Evolutionary conservation across 2,329 filamentous ascomycete genomes (phyloP).

Genomic region (Elsinoe ampelina): DNA sequence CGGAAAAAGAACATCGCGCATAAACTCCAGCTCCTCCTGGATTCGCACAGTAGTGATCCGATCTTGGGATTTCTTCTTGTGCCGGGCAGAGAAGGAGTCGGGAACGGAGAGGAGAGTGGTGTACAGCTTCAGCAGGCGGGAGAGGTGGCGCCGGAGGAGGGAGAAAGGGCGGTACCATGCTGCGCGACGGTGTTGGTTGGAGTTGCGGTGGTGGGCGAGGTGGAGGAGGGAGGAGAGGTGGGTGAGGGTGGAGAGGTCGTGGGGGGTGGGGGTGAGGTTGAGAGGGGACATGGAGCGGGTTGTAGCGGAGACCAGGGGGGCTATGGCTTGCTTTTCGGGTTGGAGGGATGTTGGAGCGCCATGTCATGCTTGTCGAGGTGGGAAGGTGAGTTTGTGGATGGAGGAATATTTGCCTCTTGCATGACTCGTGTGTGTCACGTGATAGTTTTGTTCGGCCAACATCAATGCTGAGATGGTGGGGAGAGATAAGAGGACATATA

Average conservation of each 20-base stretch:
- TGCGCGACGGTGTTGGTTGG: slow-evolving; percentile 75
- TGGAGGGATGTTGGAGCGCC: not conserved
- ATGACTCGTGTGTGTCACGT: too few relatives aligned
- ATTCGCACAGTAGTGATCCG: slow-evolving; percentile 17
- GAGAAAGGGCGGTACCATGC: slow-evolving; percentile 74
- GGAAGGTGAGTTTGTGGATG: not conserved
- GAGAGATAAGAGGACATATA: too few relatives aligned
- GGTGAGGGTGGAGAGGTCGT: slow-evolving; percentile 17
- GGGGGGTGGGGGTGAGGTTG: slow-evolving; percentile 5
- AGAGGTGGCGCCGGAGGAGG: slow-evolving; percentile 58
- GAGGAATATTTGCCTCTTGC: too few relatives aligned
- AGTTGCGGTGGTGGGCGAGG: slow-evolving; percentile 72
- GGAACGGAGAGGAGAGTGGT: slow-evolving; percentile 20
- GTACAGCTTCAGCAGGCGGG: slow-evolving; percentile 40
- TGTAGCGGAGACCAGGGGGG: too few relatives aligned
- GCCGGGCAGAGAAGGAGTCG: slow-evolving; percentile 22
- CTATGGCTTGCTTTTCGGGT: too few relatives aligned
- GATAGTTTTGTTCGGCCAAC: too few relatives aligned
- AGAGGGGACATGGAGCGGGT: slow-evolving; percentile 13
- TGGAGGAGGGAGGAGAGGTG: slow-evolving; percentile 51
- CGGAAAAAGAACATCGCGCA: slow-evolving; percentile 30
- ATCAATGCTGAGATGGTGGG: too few relatives aligned
- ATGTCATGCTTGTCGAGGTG: not conserved
- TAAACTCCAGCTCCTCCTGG: slow-evolving; percentile 28
- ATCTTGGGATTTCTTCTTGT: slow-evolving; percentile 22